Evolutionary conservation across 192 early-diverging fungal genomes (phyloP), one percentile per base, ranked within the genome.

Genomic region (Coemansia guatemalensis): DNA sequence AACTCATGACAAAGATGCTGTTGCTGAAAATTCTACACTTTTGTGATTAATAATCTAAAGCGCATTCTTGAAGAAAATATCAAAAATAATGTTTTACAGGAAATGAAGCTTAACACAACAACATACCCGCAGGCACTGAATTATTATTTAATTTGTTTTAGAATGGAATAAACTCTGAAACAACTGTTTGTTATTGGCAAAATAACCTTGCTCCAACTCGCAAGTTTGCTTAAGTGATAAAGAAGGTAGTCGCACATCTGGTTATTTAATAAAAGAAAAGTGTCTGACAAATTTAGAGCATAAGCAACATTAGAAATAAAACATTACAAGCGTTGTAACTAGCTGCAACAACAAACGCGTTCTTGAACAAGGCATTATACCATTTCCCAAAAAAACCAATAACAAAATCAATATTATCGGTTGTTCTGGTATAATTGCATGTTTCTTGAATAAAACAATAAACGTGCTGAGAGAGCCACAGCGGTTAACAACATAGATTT

Each of bases 131-230:
- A 90, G 21, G 89, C 95, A 26, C 85, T 97, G 53, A 92, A 96
- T 62, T 97, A 54, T 96, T 97, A 64, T 94, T 96, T 74, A 93
- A 93, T 17, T 94, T 94, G 23, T 84, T 97, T 14, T 96, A 96
- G 95, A 81, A 69, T 61, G 95, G 95, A 59, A 97, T 97, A 94
- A 88, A 83, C 66, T 55, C 94, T 97, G 17, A 94, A 94, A 60
- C 91, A 97, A 67, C 82, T 97, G 25, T 97, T 97, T 80, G 94
- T 94, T 27, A 78, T 82, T 22, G 93, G 95, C 55, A 95, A 96
- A 73, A 97, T 97, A 94, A 96, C 96, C 74, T 87, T 97, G 84
- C 95, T 94, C 6, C 95, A 97, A 69, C 94, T 97, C 62, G 96
- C 96, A 81, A 94, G 75, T 92, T 88, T 60, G 94, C 95, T 30